Evolutionary conservation across 2,329 filamentous ascomycete species (phyloP), one percentile per base, ranked within the genome.

Genomic region (Bipolaris zeicola): DNA sequence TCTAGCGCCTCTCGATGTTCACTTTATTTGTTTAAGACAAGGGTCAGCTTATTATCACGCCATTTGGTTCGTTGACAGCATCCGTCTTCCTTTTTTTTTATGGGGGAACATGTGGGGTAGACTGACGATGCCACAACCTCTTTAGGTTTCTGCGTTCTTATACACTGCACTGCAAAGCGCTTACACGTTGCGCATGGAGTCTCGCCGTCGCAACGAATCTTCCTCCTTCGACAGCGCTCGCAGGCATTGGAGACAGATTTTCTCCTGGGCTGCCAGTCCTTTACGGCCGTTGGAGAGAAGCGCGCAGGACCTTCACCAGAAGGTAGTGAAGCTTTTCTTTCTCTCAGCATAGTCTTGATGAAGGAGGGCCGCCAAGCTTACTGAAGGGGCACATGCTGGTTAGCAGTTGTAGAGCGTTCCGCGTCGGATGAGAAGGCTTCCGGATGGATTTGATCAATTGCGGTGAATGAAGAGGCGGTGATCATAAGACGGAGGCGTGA

Each of bases 181-280:
- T 70, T 74, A 57, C 73, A 76, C 28, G 73, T 76, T 31, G 70
- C 64, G 49, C 73, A 76, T 2, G 73, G 73, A 20, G 70, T 73
- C 44, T 74, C 68, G 44, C 73, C 73, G 47, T 76, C 73, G 50
- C 73, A 76, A 33, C 70, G 65, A 20, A 76, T 76, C 60, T 76
- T 76, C 50, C 73, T 60, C 28, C 73, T 62, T 26, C 73, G 63
- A 57, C 73, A 76, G 18, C 73, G 60, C 57, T 76, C 73, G 55
- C 73, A 76, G 14, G 73, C 73, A 53, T 76, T 76, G 39, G 72
- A 73, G 8, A 76, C 73, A 6, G 72, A 74, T 62, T 76, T 76
- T 33, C 71, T 57, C 24, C 73, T 55, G 1, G 73, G 70, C 33
- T 73, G 71, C 73, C 73, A 76, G 43, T 75, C 70, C 45, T 67